These are phyloP conservation scores for Mimosa bimucronata DNA, from an alignment of 306 rosid species.

Conservation along the genomic window DNA sequence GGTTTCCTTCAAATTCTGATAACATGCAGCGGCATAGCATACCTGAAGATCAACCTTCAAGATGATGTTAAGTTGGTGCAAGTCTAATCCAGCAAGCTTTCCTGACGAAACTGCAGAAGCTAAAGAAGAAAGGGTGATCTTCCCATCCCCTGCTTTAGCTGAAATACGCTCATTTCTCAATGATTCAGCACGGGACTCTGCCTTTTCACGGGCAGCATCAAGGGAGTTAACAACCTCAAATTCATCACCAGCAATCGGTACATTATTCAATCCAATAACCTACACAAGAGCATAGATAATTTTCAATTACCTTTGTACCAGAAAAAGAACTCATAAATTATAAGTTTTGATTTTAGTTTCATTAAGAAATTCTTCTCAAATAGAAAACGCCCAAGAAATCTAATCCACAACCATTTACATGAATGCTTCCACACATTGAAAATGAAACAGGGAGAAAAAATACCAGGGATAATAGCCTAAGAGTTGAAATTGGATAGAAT, in stretches of 20 bases:
- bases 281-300: conserved; percentile 36
- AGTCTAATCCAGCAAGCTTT: conserved; percentile 86
- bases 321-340: neutral
- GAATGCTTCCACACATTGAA: conserved; percentile 25
- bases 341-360: neutral
- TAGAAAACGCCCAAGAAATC: neutral
- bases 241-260: conserved; percentile 92
- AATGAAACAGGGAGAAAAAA: conserved; percentile 1
- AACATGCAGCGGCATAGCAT: conserved; percentile 37
- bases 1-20: conserved; percentile 21
- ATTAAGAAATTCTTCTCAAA: neutral
- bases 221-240: conserved; percentile 88
- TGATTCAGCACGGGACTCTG: conserved; percentile 75
- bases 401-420: conserved; percentile 6
- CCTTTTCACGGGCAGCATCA: conserved; percentile 89
- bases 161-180: conserved; percentile 83
- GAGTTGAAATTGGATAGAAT: neutral
- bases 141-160: conserved; percentile 99
- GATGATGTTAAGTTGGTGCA: conserved; percentile 89
- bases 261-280: conserved; percentile 92
- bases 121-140: conserved; percentile 91
- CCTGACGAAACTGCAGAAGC: conserved; percentile 94
- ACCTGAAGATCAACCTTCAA: conserved; percentile 99
- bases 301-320: neutral
- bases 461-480: neutral